Evolutionary conservation across 2,329 filamentous ascomycete genomes (phyloP).

Genomic region (Coleophoma cylindrospora): DNA sequence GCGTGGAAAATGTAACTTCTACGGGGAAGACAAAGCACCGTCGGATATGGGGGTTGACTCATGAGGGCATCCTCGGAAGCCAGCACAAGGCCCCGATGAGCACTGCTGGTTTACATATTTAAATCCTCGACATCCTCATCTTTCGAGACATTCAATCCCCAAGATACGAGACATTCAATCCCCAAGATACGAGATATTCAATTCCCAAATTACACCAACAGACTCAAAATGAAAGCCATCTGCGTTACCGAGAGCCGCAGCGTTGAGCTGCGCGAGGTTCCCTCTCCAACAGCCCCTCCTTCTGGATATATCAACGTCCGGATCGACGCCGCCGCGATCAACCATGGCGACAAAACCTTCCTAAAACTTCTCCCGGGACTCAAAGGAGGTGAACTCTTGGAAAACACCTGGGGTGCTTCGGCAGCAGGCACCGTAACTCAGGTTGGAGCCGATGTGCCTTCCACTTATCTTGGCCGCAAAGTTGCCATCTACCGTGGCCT

Average conservation of each 20-base stretch:
- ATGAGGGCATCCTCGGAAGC: too few relatives aligned
- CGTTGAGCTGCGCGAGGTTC: background rate
- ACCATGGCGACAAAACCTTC: slow-evolving; percentile 3
- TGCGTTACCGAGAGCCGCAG: background rate
- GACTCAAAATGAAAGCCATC: background rate
- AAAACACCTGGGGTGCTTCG: slow-evolving; percentile 1
- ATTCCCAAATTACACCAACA: background rate
- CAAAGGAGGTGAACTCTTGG: background rate
- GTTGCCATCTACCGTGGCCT: background rate
- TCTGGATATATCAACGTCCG: background rate
- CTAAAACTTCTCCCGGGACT: background rate
- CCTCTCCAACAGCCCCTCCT: background rate
- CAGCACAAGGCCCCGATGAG: too few relatives aligned
- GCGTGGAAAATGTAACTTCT: too few relatives aligned
- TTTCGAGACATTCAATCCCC: too few relatives aligned
- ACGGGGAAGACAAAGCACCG: too few relatives aligned
- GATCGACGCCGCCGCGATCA: slow-evolving; percentile 1
- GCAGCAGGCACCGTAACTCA: slow-evolving; percentile 1
- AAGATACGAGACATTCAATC: too few relatives aligned
- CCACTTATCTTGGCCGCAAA: background rate
- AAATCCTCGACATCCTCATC: too few relatives aligned
- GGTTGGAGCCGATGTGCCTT: background rate
- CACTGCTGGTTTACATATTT: too few relatives aligned
- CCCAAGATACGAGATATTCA: too few relatives aligned
- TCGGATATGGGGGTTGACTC: too few relatives aligned